Base-by-base conservation (phyloP, 192 early-diverging fungal genomes). In the Coemansia sp. region DNA sequence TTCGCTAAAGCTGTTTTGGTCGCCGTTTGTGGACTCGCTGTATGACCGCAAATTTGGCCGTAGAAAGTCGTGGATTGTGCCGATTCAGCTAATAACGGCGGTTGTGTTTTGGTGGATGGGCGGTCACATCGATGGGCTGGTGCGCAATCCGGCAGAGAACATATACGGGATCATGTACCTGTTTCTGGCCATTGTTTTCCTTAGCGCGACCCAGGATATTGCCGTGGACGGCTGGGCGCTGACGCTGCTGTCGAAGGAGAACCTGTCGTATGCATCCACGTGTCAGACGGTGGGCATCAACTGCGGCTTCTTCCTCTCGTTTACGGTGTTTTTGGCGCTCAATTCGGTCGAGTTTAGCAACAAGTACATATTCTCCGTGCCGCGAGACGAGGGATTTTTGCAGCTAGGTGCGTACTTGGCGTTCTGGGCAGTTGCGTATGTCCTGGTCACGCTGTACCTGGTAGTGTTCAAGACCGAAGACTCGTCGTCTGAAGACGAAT, bases 51-150 rank as follows among this genome's bases (percentile, higher is more conserved):
- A 74, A 28, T 67, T 99, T 61, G 97, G 97, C 17, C 85, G 95
- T 12, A 78, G 97, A 69, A 99, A 99, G 75, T 91, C 89, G 51
- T 99, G 97, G 97, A 97, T 99, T 46, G 86, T 97, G n/a, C 97
- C 97, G 19, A 97, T 99, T 62, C 97, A 99, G 74, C 79, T 93
- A 6, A 68, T 94, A 31, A 89, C 90, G 8, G 95, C 91, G 7
- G 12, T 89, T 1, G 64, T 90, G 65, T 90, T 97, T 61, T 72
- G 91, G 59, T 88, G 87, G 75, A 87, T 98, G 44, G 90, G 93
- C 28, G 71, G 74, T 19, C 72, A 87, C 19, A 90, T 98, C 38
- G 93, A 98, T 60, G 69, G 57, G 2, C 82, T 90, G 47, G 74
- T 91, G 34, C 81, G 84, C 52, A 71, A 87, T 34, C 82, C 82